Base-by-base conservation (phyloP, 169 alveolate genomes). In the Besnoitia besnoiti region DNA sequence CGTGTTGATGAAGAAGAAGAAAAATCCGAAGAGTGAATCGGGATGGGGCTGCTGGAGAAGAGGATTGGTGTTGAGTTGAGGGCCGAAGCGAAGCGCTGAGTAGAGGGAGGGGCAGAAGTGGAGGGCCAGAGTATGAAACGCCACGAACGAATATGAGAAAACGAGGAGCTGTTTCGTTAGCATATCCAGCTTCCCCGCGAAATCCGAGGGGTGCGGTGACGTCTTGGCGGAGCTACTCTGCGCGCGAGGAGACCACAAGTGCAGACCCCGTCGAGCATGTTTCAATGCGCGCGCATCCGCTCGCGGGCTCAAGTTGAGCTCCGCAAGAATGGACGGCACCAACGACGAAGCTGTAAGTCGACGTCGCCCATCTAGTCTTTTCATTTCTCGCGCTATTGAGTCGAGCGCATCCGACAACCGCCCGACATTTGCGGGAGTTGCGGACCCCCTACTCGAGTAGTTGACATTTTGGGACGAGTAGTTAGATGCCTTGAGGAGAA, bases 1-100 rank as follows among this genome's bases (percentile, higher is more conserved):
- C 4, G 75, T 49, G 76, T 89, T 89, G 33, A 89, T 89, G 55
- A 24, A 89, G 0, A 80, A 75, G 87, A 75, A 89, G 87, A 89
- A 89, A 37, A 79, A 67, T 16, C 92, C 92, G 8, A 67, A 37
- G 37, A 67, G 50, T 4, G 85, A 24, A 59, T 47, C 76, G 10
- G 79, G 88, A 40, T 19, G 76, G 37, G 92, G 92, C 62, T 44
- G 88, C 76, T 50, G 87, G 39, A 89, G 44, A 8, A 89, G 75
- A 5, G 92, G 92, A 24, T 89, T 75, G 7, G 50, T 59, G 24
- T 77, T 0, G 24, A 67, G 40, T 0, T 42, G 33, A 5, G 92
- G 92, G 7, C 87, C 87, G 37, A 37, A 50, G 42, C 92, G 67
- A 3, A 89, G 80, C 42, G 79, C 87, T 2, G 87, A 46, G 80